Percentiles rank a stretch among this genome's conserved stretches.
phyloP scores from a whole-genome alignment of 257 asterid species.

The Nyctanthes arbortristis region DNA sequence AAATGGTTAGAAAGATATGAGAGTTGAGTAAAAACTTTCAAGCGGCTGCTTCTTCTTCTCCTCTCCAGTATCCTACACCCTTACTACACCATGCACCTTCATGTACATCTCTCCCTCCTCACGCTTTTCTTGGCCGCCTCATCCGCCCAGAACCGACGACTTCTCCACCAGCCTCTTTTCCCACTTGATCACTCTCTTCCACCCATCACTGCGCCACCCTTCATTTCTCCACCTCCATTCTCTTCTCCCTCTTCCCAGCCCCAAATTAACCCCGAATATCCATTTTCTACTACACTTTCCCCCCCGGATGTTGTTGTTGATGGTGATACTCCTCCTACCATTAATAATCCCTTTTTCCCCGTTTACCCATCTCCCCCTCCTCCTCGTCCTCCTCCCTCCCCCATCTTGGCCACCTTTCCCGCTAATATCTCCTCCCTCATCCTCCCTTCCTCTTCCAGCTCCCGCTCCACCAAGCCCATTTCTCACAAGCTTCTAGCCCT shows the following conservation, averaged over 20 bases:
- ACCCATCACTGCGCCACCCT: constrained; percentile 32
- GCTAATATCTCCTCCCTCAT: constrained; percentile 90
- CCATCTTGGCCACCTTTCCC: constrained; percentile 56
- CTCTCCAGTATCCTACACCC: too few species aligned
- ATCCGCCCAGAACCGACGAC: constrained; percentile 39
- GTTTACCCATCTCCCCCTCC: constrained; percentile 51
- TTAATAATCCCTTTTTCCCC: constrained; percentile 62
- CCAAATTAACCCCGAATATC: constrained; percentile 56
- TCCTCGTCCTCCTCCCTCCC: constrained; percentile 29
- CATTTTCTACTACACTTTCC: constrained; percentile 53
- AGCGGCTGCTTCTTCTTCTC: too few species aligned
- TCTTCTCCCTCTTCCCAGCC: constrained; percentile 46
- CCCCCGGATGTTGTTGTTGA: too few species aligned
- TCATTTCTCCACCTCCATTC: constrained; percentile 38
- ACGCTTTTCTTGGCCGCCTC: constrained; percentile 33
- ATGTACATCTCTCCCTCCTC: constrained; percentile 17
- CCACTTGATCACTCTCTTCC: constrained; percentile 44
- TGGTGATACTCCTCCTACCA: too few species aligned
- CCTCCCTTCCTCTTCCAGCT: constrained; percentile 56
- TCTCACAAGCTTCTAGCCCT: constrained; percentile 55
- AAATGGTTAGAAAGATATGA: too few species aligned
- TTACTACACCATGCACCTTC: too few species aligned
- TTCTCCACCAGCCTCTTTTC: constrained; percentile 71
- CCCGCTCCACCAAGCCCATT: constrained; percentile 48
- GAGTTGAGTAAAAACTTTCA: too few species aligned